Base-by-base conservation (phyloP, 805 yeast species). In the Candida endomychidarum region DNA sequence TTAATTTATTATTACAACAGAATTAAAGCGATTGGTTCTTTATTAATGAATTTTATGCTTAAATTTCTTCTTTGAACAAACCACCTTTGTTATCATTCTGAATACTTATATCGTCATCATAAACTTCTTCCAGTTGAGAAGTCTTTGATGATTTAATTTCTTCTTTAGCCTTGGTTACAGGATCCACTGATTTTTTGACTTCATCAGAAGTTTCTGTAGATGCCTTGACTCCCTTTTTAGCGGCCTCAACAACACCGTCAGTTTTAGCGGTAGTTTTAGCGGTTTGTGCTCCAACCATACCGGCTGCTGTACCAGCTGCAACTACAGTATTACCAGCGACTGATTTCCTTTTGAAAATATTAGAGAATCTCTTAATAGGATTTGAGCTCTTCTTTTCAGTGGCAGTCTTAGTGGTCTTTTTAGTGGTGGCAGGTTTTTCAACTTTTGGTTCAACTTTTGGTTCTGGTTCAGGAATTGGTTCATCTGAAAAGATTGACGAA, bases 61-160 rank as follows among this genome's bases (percentile, higher is more conserved):
- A 67, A 41, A 68, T 63, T 48, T 67, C 73, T 50, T 68, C 74
- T 47, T 65, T 68, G 48, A 68, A 68, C 19, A 67, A 46, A 4
- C 72, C 72, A 14, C 67, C 67, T 40, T 56, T 54, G 43, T 59
- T 60, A 25, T 53, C 41, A 37, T 52, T 50, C 39, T 56, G 55
- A n/a, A 41, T 45, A 27, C 61, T 51, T 6, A 61, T 41, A 16
- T 63, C 70, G 28, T 62, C 69, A 20, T 53, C 64, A 33, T 43
- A 48, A 6, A 42, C 50, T 12, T 39, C 51, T 37, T 45, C 47
- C 34, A 45, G 38, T 15, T 40, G 31, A 11, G 47, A 30, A 12
- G 44, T 40, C 15, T 40, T 25, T 27, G 34, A 35, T 14, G 50
- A 40, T 34, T 45, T 45, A 9, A 18, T 37, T 23, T 34, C 43